phyloP scores from a whole-genome alignment of 2,329 filamentous ascomycete genomes.

The Pseudogymnoascus destructans region DNA sequence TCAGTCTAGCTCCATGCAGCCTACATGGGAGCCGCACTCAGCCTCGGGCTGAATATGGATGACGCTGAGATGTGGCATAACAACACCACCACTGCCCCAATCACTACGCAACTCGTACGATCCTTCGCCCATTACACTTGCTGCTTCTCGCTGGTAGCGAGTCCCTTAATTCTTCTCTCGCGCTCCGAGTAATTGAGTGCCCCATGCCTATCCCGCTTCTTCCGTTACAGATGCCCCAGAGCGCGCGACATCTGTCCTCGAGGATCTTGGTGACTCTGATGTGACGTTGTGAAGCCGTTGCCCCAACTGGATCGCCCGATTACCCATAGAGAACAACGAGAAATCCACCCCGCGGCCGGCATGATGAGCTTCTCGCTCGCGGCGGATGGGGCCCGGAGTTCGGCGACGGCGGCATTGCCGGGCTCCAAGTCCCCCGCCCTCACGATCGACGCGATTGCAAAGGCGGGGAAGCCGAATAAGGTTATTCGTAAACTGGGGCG shows the following conservation, averaged over 20 bases:
- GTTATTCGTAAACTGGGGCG: background rate
- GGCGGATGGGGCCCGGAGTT: background rate
- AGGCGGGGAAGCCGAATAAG: background rate
- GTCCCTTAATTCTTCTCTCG: background rate
- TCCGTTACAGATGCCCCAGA: constrained; percentile 1
- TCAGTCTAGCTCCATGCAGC: background rate
- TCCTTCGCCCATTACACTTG: background rate
- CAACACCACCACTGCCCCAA: constrained; percentile 7
- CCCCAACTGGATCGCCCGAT: background rate
- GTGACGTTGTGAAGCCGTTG: background rate
- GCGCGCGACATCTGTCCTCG: background rate
- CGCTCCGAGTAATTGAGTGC: constrained; percentile 1
- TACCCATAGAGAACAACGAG: background rate
- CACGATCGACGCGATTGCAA: background rate
- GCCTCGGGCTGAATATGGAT: constrained; percentile 4
- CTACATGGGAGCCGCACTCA: background rate
- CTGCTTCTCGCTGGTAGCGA: background rate
- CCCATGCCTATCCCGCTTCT: background rate
- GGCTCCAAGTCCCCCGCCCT: background rate
- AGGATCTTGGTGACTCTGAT: background rate
- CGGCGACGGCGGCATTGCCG: background rate
- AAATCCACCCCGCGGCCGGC: background rate
- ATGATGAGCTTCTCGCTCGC: constrained; percentile 7
- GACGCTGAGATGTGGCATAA: constrained; percentile 3
- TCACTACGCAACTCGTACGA: constrained; percentile 6